Evolutionary conservation across 106 monocot species (phyloP), one percentile per base, ranked within the genome.

Genomic region (Cymbidium sinense): DNA sequence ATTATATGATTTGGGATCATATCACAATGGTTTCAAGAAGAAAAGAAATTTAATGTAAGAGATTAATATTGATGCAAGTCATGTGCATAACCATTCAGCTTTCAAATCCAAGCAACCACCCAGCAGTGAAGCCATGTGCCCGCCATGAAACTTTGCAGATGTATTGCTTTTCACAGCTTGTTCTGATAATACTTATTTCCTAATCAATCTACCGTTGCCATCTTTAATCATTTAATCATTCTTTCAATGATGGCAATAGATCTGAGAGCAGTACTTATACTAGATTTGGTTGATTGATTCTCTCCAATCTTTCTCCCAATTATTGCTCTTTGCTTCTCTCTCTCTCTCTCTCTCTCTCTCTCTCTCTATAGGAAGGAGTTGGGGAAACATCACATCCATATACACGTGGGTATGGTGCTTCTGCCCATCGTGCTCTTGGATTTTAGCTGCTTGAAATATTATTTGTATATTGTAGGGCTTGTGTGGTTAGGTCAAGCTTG

Each of bases 351-450:
- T n/a, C n/a, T 41, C 41, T 41, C 41, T 41, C 13, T 47, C 47
- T 47, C 11, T 47, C 47, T 47, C 15, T 47, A 13, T 13, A 12
- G 4, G 10, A 8, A 62, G 27, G 21, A 62, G 61, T 62, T 62
- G 47, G 61, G 61, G 21, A 62, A 62, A 62, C 61, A 62, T 62
- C 61, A 62, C 61, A 27, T 62, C 61, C 21, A 62, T 23, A 62
- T 62, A 25, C 61, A 62, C 61, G 61, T 62, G 61, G 23, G 25
- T 7, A 23, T 62, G 61, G 23, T 23, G 61, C n/a, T 62, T 62
- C n/a, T 27, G 21, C 25, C 61, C 61, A 62, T 62, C 61, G 61
- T 62, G 61, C 61, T 8, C 61, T 62, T 23, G 61, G 23, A 62
- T 7, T 62, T 7, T 62, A 23, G 61, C n/a, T 62, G 61, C 61